Percentiles rank a stretch among this genome's conserved stretches.
These are phyloP conservation scores for Biancaea sappan DNA, from an alignment of 306 rosid genomes.

Conservation along the genomic window DNA sequence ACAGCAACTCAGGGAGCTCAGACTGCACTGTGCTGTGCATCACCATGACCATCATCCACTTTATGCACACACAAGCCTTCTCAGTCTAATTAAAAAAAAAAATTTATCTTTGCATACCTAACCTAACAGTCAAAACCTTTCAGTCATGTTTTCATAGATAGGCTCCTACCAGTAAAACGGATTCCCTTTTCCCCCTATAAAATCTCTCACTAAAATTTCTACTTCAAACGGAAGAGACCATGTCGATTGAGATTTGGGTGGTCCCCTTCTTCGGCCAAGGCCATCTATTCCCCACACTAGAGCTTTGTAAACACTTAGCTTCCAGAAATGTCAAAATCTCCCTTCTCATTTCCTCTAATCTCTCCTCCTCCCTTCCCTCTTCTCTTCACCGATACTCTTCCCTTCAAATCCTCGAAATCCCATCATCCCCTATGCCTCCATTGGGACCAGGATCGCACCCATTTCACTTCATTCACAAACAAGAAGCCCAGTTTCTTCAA, in stretches of 20 bases:
- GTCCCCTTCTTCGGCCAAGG: slow-evolving; percentile 67
- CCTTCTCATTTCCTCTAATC: slow-evolving; percentile 47
- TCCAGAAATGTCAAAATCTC: slow-evolving; percentile 44
- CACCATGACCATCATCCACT: no score
- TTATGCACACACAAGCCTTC: no score
- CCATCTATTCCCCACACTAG: slow-evolving; percentile 62
- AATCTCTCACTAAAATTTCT: background rate
- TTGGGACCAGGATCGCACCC: slow-evolving; percentile 16
- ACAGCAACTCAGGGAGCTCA: no score
- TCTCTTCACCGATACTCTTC: slow-evolving; percentile 48
- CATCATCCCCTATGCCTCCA: background rate
- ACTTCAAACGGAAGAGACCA: background rate
- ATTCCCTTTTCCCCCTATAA: background rate
- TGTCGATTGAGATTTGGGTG: slow-evolving; percentile 57
- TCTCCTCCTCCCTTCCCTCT: slow-evolving; percentile 53
- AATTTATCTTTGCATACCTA: no score
- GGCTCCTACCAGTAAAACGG: slow-evolving; percentile 6
- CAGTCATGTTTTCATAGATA: background rate
- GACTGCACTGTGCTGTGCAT: no score
- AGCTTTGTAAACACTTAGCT: slow-evolving; percentile 64
- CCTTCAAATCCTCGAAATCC: slow-evolving; percentile 40
- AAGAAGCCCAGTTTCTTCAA: background rate
- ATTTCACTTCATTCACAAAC: background rate
- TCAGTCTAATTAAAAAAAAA: no score
- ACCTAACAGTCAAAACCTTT: background rate